These are phyloP conservation scores for Dictyostelium capitatum DNA, from an alignment of 78 protist genomes.

Conservation along the genomic window DNA sequence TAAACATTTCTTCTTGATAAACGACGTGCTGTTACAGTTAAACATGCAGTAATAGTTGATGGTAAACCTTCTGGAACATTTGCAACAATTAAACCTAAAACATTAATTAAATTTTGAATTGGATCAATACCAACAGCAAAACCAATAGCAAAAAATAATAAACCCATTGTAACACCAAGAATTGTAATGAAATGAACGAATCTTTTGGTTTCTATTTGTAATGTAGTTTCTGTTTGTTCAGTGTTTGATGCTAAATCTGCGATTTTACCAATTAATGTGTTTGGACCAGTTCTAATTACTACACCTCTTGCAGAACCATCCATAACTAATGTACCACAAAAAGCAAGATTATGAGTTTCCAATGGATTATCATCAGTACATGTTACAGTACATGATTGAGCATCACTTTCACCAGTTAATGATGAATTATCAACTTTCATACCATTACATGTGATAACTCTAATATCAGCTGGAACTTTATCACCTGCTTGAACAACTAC, in stretches of 20 bases:
- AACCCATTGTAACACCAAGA: constrained; percentile 73
- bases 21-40: constrained; percentile 90
- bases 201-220: constrained; percentile 77
- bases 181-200: constrained; percentile 36
- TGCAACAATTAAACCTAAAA: constrained; percentile 92
- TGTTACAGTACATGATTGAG: constrained; percentile 81
- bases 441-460: constrained; percentile 82
- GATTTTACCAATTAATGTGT: constrained; percentile 93
- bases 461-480: constrained; percentile 95
- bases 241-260: constrained; percentile 82
- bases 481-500: constrained; percentile 77
- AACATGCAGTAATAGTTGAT: constrained; percentile 90
- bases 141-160: constrained; percentile 58
- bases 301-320: constrained; percentile 92
- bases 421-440: constrained; percentile 92
- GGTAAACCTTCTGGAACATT: constrained; percentile 95
- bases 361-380: constrained; percentile 83
- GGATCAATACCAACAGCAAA: constrained; percentile 52
- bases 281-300: constrained; percentile 89
- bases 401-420: constrained; percentile 97
- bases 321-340: constrained; percentile 85
- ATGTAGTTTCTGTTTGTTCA: constrained; percentile 87
- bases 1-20: constrained; percentile 86
- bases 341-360: constrained; percentile 91
- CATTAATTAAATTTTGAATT: constrained; percentile 80